Evolutionary conservation across 2,329 filamentous ascomycete species (phyloP).

Genomic region (Knoxdaviesia proteae): DNA sequence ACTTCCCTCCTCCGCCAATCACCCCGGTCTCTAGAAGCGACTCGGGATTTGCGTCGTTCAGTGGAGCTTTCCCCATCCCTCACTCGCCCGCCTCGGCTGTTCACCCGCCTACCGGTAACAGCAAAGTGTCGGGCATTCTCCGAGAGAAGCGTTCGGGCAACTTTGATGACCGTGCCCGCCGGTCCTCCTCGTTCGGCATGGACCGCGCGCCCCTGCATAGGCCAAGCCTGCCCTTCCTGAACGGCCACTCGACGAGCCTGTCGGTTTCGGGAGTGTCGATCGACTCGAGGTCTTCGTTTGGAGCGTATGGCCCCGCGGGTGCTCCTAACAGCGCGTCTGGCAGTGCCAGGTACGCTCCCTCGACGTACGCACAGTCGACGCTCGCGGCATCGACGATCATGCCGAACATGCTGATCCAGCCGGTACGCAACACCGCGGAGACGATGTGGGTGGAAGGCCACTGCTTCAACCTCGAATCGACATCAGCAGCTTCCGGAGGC

Average conservation of each 20-base stretch:
- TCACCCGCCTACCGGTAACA: no score
- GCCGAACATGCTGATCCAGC: constrained; percentile 65
- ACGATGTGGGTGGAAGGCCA: constrained; percentile 73
- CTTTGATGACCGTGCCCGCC: constrained; percentile 62
- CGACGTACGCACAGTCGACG: constrained; percentile 70
- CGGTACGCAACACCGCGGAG: constrained; percentile 57
- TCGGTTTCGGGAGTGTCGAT: constrained; percentile 39
- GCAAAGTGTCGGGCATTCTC: constrained; percentile 43
- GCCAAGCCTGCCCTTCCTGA: constrained; percentile 55
- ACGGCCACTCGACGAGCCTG: constrained; percentile 36
- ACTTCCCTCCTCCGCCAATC: constrained; percentile 54
- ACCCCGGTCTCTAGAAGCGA: constrained; percentile 78
- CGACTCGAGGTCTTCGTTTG: constrained; percentile 51
- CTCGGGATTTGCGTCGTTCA: constrained; percentile 57
- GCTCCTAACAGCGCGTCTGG: no score
- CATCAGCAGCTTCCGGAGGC: no score
- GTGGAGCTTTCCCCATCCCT: no score
- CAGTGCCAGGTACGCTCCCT: constrained; percentile 49
- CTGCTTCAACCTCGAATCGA: constrained; percentile 33
- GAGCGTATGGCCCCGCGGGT: constrained; percentile 12
- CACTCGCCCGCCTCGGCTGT: no score
- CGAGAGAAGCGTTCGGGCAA: constrained; percentile 89
- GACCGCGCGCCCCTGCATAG: constrained; percentile 50
- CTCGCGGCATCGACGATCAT: constrained; percentile 70
- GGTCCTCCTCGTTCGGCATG: constrained; percentile 82